Evolutionary conservation across 2,329 filamentous ascomycete species (phyloP).

Genomic region (Chaetomiaceae sp.): DNA sequence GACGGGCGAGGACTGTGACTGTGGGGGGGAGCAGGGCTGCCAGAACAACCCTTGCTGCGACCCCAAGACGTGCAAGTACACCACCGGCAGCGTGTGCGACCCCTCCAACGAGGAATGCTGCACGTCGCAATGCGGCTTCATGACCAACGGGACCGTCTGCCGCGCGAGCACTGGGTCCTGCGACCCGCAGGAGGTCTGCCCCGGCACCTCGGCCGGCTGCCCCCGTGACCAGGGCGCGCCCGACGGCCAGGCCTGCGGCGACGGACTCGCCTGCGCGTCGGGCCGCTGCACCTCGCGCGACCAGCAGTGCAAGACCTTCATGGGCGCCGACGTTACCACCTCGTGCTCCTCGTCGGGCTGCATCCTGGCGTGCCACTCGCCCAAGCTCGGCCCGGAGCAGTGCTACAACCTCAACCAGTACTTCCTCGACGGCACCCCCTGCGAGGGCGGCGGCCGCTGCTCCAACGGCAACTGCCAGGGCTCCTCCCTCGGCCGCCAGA

Average conservation of each 20-base stretch:
- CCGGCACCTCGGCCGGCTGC: constrained; percentile 66
- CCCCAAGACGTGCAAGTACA: constrained; percentile 80
- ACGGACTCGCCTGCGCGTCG: constrained; percentile 72
- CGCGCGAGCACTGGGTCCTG: constrained; percentile 74
- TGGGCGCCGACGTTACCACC: constrained; percentile 67
- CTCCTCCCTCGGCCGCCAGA: constrained; percentile 62
- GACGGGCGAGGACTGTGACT: constrained; percentile 90
- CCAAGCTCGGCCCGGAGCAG: constrained; percentile 57
- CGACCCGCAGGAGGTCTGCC: constrained; percentile 80
- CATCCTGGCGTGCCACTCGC: constrained; percentile 68
- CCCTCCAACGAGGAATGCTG: constrained; percentile 80
- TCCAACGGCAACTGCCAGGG: constrained; percentile 73
- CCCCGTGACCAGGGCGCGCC: constrained; percentile 64
- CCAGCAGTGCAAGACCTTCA: constrained; percentile 78
- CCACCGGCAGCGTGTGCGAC: constrained; percentile 69
- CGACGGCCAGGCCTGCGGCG: constrained; percentile 69
- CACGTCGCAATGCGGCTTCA: constrained; percentile 60
- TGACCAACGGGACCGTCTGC: constrained; percentile 66
- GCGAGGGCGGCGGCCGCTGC: constrained; percentile 75
- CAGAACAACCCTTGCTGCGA: constrained; percentile 77
- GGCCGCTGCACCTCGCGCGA: constrained; percentile 93
- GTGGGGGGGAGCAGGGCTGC: constrained; percentile 71
- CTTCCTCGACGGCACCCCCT: constrained; percentile 87
- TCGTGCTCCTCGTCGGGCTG: constrained; percentile 74
- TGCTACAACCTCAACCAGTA: constrained; percentile 82